phyloP scores from a whole-genome alignment of 495 filamentous ascomycete species.

The Aspergillus leporis region DNA sequence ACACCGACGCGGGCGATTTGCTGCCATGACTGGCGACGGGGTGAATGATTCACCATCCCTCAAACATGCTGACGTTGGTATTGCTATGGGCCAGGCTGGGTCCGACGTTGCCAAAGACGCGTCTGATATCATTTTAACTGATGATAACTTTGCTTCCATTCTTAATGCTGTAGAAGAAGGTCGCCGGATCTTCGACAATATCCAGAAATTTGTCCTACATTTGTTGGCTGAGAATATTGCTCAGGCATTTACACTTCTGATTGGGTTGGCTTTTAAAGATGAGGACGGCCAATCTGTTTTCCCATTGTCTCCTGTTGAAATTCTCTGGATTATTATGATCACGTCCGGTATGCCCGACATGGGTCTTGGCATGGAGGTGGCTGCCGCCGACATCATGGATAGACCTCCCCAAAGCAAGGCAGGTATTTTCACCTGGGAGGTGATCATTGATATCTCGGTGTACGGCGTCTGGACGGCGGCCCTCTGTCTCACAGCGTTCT shows the following conservation, averaged over 20 bases:
- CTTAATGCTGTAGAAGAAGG: constrained; percentile 74
- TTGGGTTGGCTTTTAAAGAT: constrained; percentile 74
- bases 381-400: constrained; percentile 65
- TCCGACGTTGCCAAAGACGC: constrained; percentile 85
- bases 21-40: constrained; percentile 86
- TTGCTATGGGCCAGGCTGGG: constrained; percentile 77
- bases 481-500: constrained; percentile 65
- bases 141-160: constrained; percentile 85
- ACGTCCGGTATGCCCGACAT: constrained; percentile 73
- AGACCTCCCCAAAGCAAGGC: constrained; percentile 61
- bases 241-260: constrained; percentile 64
- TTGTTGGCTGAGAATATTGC: constrained; percentile 73
- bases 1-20: constrained; percentile 63
- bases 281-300: constrained; percentile 62
- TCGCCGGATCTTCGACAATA: constrained; percentile 72
- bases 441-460: constrained; percentile 66
- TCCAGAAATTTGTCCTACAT: constrained; percentile 77
- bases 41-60: constrained; percentile 85
- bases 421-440: constrained; percentile 69
- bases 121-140: constrained; percentile 75
- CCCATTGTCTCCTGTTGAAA: constrained; percentile 70
- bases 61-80: constrained; percentile 82
- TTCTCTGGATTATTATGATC: constrained; percentile 78
- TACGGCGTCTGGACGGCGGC: constrained; percentile 72
- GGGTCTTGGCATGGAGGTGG: constrained; percentile 71